Conservation (phyloP, 345 rosid genomes). For the Populus euphratica region DNA sequence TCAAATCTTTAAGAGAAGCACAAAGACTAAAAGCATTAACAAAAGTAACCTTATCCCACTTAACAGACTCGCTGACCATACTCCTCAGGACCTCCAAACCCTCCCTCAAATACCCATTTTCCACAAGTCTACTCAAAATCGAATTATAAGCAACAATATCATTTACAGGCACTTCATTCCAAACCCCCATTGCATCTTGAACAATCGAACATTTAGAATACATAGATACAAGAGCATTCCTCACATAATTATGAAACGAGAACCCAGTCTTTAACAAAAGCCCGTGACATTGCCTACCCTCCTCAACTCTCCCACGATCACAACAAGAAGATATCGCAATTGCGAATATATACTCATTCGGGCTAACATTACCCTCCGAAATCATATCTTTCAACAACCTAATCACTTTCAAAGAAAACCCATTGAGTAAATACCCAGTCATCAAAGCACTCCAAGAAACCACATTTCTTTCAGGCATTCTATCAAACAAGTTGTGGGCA, state of each 20-base stretch:
- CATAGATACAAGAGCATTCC: slow-evolving; percentile 54
- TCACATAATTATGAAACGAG: slow-evolving; percentile 54
- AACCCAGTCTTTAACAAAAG: slow-evolving; percentile 58
- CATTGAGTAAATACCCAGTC: slow-evolving; percentile 60
- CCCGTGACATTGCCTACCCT: slow-evolving; percentile 71
- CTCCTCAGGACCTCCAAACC: slow-evolving; percentile 46
- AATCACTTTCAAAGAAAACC: slow-evolving; percentile 45
- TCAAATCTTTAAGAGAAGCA: slow-evolving; percentile 48
- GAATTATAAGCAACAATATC: slow-evolving; percentile 54
- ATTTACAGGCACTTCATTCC: slow-evolving; percentile 37
- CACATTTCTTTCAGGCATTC: slow-evolving; percentile 49
- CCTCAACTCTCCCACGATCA: slow-evolving; percentile 32
- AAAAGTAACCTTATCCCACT: slow-evolving; percentile 58
- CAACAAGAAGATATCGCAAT: slow-evolving; percentile 60
- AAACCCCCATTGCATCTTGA: slow-evolving; percentile 41
- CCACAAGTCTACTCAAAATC: slow-evolving; percentile 56
- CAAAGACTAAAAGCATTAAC: slow-evolving; percentile 51
- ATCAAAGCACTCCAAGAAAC: slow-evolving; percentile 75
- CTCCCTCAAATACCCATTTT: slow-evolving; percentile 42
- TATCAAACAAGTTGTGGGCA: slow-evolving; percentile 65
- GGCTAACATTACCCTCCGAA: slow-evolving; percentile 31
- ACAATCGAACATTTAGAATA: slow-evolving; percentile 40
- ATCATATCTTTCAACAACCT: slow-evolving; percentile 51
- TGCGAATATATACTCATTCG: slow-evolving; percentile 61
- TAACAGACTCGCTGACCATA: slow-evolving; percentile 33